Percentiles rank a stretch among this genome's conserved stretches.
phyloP scores from a whole-genome alignment of 257 asterid genomes.

The Buddleja alternifolia region DNA sequence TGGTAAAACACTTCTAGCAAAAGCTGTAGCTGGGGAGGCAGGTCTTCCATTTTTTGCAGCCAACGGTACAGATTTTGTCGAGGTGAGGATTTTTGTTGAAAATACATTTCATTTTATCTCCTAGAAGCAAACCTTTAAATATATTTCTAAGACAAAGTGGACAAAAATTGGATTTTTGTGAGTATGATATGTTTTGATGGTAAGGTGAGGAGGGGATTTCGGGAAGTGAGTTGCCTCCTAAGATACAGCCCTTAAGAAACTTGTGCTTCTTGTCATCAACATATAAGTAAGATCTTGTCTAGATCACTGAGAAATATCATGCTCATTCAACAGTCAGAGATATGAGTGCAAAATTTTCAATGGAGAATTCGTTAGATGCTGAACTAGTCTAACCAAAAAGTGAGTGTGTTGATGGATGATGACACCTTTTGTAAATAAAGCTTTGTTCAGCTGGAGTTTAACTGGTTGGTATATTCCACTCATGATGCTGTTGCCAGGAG shows the following conservation, averaged over 20 bases:
- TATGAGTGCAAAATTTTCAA: neutral
- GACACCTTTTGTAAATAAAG: neutral
- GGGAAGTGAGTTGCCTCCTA: conserved; percentile 11
- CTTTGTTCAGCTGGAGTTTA: conserved; percentile 15
- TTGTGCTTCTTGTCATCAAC: neutral
- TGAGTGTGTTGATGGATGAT: neutral
- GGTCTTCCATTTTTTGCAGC: conserved; percentile 99
- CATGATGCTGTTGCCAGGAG: neutral
- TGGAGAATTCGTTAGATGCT: conserved; percentile 1
- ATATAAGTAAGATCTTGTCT: neutral
- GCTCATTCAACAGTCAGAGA: neutral
- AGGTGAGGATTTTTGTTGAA: conserved; percentile 56
- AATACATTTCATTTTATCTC: conserved; percentile 15
- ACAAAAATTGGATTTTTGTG: neutral
- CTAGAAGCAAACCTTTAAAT: neutral
- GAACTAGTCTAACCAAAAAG: neutral
- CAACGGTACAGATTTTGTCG: conserved; percentile 98
- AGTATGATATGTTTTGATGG: conserved; percentile 2
- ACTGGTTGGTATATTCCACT: conserved; percentile 12
- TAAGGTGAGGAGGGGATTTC: conserved; percentile 14
- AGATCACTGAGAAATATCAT: too few relatives aligned
- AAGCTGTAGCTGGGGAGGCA: conserved; percentile 99
- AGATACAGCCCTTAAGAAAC: conserved; percentile 15
- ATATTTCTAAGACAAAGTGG: neutral
- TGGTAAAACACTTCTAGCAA: conserved; percentile 98